These are phyloP conservation scores for Alternaria gansuensis DNA, from an alignment of 2,329 filamentous ascomycete species.

Conservation along the genomic window DNA sequence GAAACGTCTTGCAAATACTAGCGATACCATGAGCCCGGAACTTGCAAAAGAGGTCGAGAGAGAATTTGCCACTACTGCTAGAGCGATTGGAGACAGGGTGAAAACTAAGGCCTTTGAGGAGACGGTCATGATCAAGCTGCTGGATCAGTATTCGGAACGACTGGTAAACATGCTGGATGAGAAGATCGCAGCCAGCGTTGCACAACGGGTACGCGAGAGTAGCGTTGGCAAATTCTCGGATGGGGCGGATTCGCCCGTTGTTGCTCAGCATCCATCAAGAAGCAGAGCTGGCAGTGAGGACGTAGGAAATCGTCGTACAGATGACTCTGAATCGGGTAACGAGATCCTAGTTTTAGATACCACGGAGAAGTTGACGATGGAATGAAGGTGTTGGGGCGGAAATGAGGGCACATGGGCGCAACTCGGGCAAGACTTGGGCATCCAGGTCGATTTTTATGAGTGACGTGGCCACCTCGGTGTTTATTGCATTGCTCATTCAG, in stretches of 20 bases:
- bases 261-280: conserved; percentile 18
- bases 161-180: conserved; percentile 76
- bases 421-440: conserved; percentile 5
- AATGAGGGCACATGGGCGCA: not conserved
- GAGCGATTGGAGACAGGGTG: conserved; percentile 56
- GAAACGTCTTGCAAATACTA: conserved; percentile 63
- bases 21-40: conserved; percentile 57
- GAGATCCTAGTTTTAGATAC: conserved; percentile 20
- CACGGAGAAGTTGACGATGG: conserved; percentile 21
- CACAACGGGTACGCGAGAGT: conserved; percentile 47
- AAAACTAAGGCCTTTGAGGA: conserved; percentile 56
- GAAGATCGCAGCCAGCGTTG: conserved; percentile 63
- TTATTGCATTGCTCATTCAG: not conserved
- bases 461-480: conserved; percentile 13
- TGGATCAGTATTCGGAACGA: conserved; percentile 79
- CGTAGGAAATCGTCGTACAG: conserved; percentile 2
- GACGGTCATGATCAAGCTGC: conserved; percentile 61
- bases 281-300: conserved; percentile 19
- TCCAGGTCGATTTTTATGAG: conserved; percentile 6
- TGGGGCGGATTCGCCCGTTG: conserved; percentile 25
- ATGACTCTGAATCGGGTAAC: conserved; percentile 17
- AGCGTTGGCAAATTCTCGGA: conserved; percentile 42
- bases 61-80: conserved; percentile 62
- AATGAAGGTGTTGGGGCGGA: conserved; percentile 11
- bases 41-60: conserved; percentile 64